Conservation (phyloP, 371 early-diverging fungal genomes). For the Lichtheimia ramosa region DNA sequence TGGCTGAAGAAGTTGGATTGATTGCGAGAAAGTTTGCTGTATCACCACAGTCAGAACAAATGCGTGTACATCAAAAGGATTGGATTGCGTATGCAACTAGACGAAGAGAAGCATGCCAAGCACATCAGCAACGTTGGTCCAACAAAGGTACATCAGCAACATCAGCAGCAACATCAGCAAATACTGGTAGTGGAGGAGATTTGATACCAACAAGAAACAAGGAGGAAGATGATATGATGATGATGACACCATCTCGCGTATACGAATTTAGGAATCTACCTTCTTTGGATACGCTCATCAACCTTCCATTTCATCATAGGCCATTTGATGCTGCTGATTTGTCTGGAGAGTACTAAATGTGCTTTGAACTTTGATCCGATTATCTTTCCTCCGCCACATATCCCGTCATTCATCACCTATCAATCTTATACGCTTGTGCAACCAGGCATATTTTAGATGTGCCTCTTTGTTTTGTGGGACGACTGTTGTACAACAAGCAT, state of each 20-base stretch:
- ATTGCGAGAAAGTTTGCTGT: constrained; percentile 25
- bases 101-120: constrained; percentile 8
- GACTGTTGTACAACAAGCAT: too few relatives aligned
- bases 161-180: background rate
- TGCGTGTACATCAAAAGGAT: constrained; percentile 16
- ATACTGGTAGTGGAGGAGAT: background rate
- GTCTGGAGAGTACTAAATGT: constrained; percentile 8
- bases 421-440: too few relatives aligned
- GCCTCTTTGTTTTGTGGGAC: too few relatives aligned
- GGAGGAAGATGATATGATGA: constrained; percentile 5
- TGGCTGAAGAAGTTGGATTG: constrained; percentile 28
- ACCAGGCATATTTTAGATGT: too few relatives aligned
- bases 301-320: constrained; percentile 20
- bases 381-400: too few relatives aligned
- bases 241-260: constrained; percentile 19
- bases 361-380: background rate
- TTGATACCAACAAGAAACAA: background rate
- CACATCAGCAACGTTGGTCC: constrained; percentile 13
- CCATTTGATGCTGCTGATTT: constrained; percentile 18
- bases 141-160: background rate
- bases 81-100: constrained; percentile 19
- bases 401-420: too few relatives aligned
- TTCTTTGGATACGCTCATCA: constrained; percentile 12
- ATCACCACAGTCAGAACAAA: constrained; percentile 7
- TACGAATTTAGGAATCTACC: constrained; percentile 19